Base-by-base conservation (phyloP, 768 basidiomycete genomes). In the Auricularia cornea region DNA sequence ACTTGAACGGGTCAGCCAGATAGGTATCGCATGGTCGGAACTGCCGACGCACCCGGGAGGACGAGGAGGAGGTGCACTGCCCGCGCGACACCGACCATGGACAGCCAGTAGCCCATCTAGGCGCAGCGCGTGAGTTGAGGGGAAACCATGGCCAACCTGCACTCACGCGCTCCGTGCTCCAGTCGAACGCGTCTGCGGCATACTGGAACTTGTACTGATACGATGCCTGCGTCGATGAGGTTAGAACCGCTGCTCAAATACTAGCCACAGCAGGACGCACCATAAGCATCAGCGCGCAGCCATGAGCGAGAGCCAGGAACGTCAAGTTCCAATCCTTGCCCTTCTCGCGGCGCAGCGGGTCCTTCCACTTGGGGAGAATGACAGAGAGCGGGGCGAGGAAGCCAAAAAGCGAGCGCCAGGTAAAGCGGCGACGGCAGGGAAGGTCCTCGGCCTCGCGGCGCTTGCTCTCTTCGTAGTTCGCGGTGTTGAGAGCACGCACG, bases 91-190 rank as follows among this genome's bases (percentile, higher is more conserved):
- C 85, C 84, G 11, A 84, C 69, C 12, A 81, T 67, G 63, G 83
- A 87, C 12, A 90, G 68, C 76, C 80, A 90, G 69, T 90, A 90
- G n/a, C 88, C 88, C n/a, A 86, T 71, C 89, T 90, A n/a, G n/a
- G n/a, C n/a, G 62, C 26, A 38, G 35, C 10, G 35, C 35, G 35
- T 38, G 10, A 38, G 35, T 14, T 14, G 10, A 38, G 35, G 35
- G 10, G 35, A 8, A 38, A 38, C 35, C 16, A 14, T 38, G 1
- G 1, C 10, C 35, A 38, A 10, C 35, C 35, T 8, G 16, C 35
- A 60, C 11, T 11, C 66, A 89, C 88, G 62, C 73, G 77, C 75
- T 88, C 86, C 26, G 89, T 78, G 30, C 73, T 79, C 90, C 89
- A 92, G 3, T 80, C 77, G 71, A 88, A 92, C 3, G 75, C 78